These are phyloP conservation scores for Malus sieversii DNA, from an alignment of 306 rosid species.

Conservation along the genomic window DNA sequence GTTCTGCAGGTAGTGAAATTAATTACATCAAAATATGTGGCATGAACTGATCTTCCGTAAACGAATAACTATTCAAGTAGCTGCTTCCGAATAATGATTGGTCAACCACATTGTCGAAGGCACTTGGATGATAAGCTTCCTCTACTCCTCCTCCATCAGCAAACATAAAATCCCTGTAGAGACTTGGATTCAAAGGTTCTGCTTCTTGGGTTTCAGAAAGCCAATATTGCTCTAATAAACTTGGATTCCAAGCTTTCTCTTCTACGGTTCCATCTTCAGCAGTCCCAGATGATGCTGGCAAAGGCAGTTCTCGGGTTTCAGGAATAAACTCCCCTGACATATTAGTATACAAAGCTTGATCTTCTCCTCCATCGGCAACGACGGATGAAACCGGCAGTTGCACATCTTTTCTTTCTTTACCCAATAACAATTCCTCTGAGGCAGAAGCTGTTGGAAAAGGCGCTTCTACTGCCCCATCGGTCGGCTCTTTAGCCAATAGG, in stretches of 20 bases:
- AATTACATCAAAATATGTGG: not conserved
- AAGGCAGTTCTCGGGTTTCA: not conserved
- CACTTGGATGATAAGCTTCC: not conserved
- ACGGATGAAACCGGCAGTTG: too few relatives aligned
- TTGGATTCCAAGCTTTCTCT: not conserved
- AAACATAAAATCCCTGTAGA: not conserved
- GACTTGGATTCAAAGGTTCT: not conserved
- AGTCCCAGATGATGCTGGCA: not conserved
- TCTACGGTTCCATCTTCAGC: not conserved
- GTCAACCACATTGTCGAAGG: not conserved
- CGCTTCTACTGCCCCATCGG: too few relatives aligned
- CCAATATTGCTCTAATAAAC: not conserved
- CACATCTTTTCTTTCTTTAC: too few relatives aligned
- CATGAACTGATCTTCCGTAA: not conserved
- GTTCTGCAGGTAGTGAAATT: not conserved
- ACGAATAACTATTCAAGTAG: not conserved
- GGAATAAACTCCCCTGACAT: too few relatives aligned
- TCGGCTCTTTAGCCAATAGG: too few relatives aligned
- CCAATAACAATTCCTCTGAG: too few relatives aligned
- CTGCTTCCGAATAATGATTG: not conserved
- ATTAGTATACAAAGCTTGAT: too few relatives aligned
- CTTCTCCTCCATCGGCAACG: too few relatives aligned
- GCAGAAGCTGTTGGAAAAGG: too few relatives aligned
- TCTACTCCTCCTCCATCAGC: not conserved
- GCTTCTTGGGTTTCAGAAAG: not conserved